Evolutionary conservation across 257 asterid genomes (phyloP).

Genomic region (Solanum gracilifrons): DNA sequence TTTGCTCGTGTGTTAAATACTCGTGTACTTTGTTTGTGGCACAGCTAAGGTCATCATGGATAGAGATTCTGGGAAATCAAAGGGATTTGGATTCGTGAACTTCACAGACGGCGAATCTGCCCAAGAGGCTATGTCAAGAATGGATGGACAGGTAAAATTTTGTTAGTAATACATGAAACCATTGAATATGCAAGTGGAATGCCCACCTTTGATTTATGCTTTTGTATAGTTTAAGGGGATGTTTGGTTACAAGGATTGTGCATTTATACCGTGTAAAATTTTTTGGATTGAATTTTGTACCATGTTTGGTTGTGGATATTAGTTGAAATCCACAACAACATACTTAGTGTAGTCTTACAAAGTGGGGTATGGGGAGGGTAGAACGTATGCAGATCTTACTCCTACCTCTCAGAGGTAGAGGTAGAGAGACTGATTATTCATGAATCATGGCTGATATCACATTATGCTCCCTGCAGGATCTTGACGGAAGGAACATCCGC

Average conservation of each 20-base stretch:
- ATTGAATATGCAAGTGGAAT: not conserved
- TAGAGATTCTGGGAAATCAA: slow-evolving; percentile 70
- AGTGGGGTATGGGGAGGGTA: not conserved
- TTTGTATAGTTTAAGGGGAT: not conserved
- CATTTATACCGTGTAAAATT: too few relatives aligned
- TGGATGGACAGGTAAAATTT: slow-evolving; percentile 76
- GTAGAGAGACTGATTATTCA: not conserved
- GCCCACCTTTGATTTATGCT: not conserved
- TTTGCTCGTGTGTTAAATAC: not conserved
- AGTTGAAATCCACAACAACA: not conserved
- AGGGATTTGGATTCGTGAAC: slow-evolving; percentile 79
- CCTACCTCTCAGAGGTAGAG: not conserved
- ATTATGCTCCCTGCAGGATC: slow-evolving; percentile 15
- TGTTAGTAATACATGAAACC: not conserved
- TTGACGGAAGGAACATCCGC: slow-evolving; percentile 64
- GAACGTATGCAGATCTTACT: too few relatives aligned
- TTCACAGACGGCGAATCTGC: slow-evolving; percentile 43
- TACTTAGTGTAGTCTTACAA: not conserved
- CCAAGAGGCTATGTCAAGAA: slow-evolving; percentile 48
- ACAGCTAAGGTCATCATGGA: slow-evolving; percentile 67
- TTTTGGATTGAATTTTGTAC: not conserved
- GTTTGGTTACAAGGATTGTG: not conserved
- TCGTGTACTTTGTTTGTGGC: not conserved
- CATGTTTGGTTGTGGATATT: not conserved
- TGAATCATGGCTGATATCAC: not conserved